These are phyloP conservation scores for Globisporangium heterothallicum DNA, from an alignment of 352 stramenopile species.

Conservation along the genomic window DNA sequence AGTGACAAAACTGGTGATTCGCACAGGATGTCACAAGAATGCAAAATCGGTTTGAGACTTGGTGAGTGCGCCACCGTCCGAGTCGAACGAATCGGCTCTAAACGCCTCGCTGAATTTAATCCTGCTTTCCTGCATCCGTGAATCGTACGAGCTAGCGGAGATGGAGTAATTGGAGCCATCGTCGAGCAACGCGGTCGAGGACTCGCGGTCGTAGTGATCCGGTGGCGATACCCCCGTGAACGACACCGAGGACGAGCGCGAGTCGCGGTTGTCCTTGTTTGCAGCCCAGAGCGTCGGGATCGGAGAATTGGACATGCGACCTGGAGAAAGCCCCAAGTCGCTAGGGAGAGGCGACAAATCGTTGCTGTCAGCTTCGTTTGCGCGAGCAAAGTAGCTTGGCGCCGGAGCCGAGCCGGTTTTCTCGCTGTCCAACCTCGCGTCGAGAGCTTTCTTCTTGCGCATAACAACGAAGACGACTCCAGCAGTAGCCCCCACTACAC, in stretches of 20 bases:
- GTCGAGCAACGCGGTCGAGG: slow-evolving; percentile 36
- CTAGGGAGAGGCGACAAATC: slow-evolving; percentile 26
- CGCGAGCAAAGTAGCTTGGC: slow-evolving; percentile 34
- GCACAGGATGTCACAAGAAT: slow-evolving; percentile 30
- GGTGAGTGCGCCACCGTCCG: slow-evolving; percentile 26
- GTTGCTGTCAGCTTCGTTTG: slow-evolving; percentile 18
- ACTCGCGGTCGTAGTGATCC: slow-evolving; percentile 22
- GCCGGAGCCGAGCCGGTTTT: slow-evolving; percentile 34
- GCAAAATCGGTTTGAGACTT: slow-evolving; percentile 41
- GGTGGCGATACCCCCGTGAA: slow-evolving; percentile 6
- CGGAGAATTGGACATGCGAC: slow-evolving; percentile 24
- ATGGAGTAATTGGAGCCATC: slow-evolving; percentile 20
- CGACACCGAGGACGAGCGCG: slow-evolving; percentile 44
- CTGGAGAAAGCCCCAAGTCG: slow-evolving; percentile 3
- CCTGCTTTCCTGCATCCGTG: slow-evolving; percentile 45
- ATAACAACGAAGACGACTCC: slow-evolving; percentile 47
- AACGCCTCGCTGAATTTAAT: slow-evolving; percentile 70
- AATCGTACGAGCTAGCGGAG: slow-evolving; percentile 20
- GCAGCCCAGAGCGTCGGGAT: slow-evolving; percentile 38
- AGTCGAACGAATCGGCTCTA: slow-evolving; percentile 25
- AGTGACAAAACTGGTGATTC: background rate
- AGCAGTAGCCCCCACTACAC: slow-evolving; percentile 32
- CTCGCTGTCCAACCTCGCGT: slow-evolving; percentile 35
- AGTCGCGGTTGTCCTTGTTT: slow-evolving; percentile 23
- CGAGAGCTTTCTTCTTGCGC: slow-evolving; percentile 38